Percentiles rank a stretch among this genome's conserved stretches.
Evolutionary conservation across 2,329 filamentous ascomycete genomes (phyloP).

Genomic region (Talaromyces sp.): DNA sequence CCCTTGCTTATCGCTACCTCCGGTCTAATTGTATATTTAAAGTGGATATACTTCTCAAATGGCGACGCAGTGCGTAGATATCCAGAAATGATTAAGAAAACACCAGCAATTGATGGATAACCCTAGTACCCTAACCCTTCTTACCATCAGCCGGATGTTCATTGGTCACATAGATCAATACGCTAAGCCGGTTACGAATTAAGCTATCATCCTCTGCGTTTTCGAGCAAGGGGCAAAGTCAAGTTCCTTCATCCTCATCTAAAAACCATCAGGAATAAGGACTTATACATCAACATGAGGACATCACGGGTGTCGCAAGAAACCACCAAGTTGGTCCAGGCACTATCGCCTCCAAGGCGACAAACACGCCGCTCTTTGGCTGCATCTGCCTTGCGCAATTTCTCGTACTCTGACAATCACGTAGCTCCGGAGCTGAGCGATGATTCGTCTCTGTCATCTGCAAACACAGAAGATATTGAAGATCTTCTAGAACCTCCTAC

Average conservation of each 20-base stretch:
- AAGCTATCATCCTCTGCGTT: neutral
- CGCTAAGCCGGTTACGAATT: neutral
- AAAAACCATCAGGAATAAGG: neutral
- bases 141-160: neutral
- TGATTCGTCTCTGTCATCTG: conserved; percentile 35
- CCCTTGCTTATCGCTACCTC: too few species aligned
- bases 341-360: conserved; percentile 45
- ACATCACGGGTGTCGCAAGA: conserved; percentile 59
- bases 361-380: conserved; percentile 40
- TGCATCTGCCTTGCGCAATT: conserved; percentile 27
- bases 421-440: conserved; percentile 27
- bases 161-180: neutral
- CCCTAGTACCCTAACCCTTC: neutral
- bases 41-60: neutral
- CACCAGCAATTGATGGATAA: neutral
- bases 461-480: conserved; percentile 54
- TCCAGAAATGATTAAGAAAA: neutral
- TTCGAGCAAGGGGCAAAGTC: neutral
- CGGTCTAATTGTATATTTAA: too few species aligned
- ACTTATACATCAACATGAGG: conserved; percentile 43
- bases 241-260: neutral
- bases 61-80: neutral
- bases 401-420: conserved; percentile 25
- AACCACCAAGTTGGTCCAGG: conserved; percentile 54
- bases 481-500: conserved; percentile 45